Percentiles rank a stretch among this genome's conserved stretches.
Conservation (phyloP, 2,329 filamentous ascomycete genomes). For the Fusarium concolor region DNA sequence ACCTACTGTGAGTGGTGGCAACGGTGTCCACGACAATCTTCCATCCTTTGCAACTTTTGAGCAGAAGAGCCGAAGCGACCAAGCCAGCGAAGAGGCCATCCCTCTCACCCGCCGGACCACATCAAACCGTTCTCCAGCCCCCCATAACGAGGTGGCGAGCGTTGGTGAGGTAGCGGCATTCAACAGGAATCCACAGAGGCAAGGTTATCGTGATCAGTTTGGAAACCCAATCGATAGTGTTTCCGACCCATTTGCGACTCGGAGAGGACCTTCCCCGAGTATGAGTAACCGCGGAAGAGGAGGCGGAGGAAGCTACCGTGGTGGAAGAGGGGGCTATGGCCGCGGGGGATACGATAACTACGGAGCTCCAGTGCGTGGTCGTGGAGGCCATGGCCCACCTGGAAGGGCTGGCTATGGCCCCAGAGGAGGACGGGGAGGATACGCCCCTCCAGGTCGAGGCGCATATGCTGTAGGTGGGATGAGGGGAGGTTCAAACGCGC, state of each 20-base stretch:
- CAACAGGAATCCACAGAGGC: slow-evolving; percentile 52
- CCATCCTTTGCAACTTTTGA: slow-evolving; percentile 75
- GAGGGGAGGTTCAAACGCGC: slow-evolving; percentile 52
- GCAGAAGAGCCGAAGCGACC: slow-evolving; percentile 70
- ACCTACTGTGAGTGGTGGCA: slow-evolving; percentile 67
- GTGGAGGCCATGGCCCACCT: slow-evolving; percentile 58
- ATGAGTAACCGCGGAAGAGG: slow-evolving; percentile 67
- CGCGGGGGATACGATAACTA: slow-evolving; percentile 64
- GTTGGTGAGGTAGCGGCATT: slow-evolving; percentile 51
- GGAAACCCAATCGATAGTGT: slow-evolving; percentile 66
- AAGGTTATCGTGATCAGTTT: slow-evolving; percentile 70
- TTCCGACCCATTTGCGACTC: slow-evolving; percentile 60
- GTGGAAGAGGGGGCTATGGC: slow-evolving; percentile 60
- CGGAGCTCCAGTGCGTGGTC: slow-evolving; percentile 55
- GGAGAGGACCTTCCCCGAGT: slow-evolving; percentile 59
- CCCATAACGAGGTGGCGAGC: slow-evolving; percentile 54
- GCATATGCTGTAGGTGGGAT: slow-evolving; percentile 46
- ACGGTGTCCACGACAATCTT: slow-evolving; percentile 61
- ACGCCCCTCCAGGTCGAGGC: slow-evolving; percentile 49
- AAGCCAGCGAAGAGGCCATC: slow-evolving; percentile 75
- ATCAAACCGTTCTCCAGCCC: slow-evolving; percentile 66
- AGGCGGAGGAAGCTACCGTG: slow-evolving; percentile 58
- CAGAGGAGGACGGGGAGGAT: slow-evolving; percentile 51
- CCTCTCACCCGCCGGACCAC: slow-evolving; percentile 76
- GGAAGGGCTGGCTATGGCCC: slow-evolving; percentile 59